phyloP scores from a whole-genome alignment of 441 rosid species.

The Cnidoscolus chayamansa region DNA sequence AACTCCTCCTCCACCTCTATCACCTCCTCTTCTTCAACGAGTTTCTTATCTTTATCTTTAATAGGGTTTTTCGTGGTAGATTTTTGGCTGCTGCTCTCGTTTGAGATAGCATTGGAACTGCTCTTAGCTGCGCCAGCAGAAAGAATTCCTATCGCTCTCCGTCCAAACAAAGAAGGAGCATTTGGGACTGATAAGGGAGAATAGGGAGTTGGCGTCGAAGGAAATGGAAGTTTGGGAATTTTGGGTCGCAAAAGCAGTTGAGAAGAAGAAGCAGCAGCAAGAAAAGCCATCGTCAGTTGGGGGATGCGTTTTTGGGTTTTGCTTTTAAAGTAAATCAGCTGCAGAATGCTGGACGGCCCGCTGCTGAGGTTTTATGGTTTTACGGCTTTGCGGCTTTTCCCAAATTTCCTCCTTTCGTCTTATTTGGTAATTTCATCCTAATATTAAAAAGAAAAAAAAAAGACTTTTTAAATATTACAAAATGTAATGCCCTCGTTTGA shows the following conservation, averaged over 20 bases:
- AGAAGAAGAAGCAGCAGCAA: neutral
- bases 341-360: neutral
- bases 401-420: too few relatives aligned
- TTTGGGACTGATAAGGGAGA: constrained; percentile 21
- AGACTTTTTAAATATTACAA: too few relatives aligned
- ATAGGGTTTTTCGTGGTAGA: constrained; percentile 3
- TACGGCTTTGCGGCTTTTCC: too few relatives aligned
- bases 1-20: constrained; percentile 83
- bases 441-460: too few relatives aligned
- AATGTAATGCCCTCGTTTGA: too few relatives aligned
- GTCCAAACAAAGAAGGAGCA: constrained; percentile 4
- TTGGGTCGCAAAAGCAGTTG: constrained; percentile 22
- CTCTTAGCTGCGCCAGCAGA: constrained; percentile 34
- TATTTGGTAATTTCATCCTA: too few relatives aligned
- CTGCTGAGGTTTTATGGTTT: too few relatives aligned
- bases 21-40: constrained; percentile 26
- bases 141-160: neutral
- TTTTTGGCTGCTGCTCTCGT: constrained; percentile 26
- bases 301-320: neutral
- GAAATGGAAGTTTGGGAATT: constrained; percentile 21
- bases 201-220: constrained; percentile 9
- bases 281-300: constrained; percentile 10
- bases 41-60: constrained; percentile 17
- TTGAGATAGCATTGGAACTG: constrained; percentile 23
- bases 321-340: neutral